Evolutionary conservation across 768 basidiomycete genomes (phyloP).

Genomic region (Mycena belliarum): DNA sequence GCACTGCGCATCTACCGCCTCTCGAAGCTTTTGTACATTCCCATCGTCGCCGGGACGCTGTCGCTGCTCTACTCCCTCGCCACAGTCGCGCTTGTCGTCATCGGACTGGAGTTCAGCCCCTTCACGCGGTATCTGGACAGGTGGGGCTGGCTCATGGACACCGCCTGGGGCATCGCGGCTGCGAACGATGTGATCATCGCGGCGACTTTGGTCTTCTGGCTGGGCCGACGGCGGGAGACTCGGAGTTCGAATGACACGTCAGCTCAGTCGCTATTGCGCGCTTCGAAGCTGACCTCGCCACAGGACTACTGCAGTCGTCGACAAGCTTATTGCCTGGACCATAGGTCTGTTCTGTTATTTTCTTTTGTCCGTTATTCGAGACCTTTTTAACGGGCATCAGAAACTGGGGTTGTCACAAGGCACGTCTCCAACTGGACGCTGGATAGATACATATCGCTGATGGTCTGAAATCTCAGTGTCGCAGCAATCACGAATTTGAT

Average conservation of each 20-base stretch:
- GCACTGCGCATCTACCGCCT: slow-evolving; percentile 17
- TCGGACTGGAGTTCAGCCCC: background rate
- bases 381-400: background rate
- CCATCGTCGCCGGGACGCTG: slow-evolving; percentile 12
- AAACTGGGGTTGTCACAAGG: slow-evolving; percentile 17
- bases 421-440: too few species aligned
- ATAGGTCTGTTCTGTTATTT: slow-evolving; percentile 4
- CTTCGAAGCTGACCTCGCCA: background rate
- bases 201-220: background rate
- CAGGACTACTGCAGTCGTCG: slow-evolving; percentile 1
- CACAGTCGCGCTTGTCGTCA: background rate
- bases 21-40: slow-evolving; percentile 9
- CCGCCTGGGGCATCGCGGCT: slow-evolving; percentile 12
- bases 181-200: slow-evolving; percentile 12
- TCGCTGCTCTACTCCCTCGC: slow-evolving; percentile 9
- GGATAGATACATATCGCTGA: too few species aligned
- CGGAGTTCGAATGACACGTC: background rate
- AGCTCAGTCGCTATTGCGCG: background rate
- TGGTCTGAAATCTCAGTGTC: too few species aligned
- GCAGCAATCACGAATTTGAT: too few species aligned
- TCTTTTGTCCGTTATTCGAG: too few species aligned
- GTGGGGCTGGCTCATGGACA: slow-evolving; percentile 13
- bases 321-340: slow-evolving; percentile 13
- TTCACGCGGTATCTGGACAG: background rate
- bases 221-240: background rate